Percentiles rank a stretch among this genome's conserved stretches.
These are phyloP conservation scores for Yamadazyma oceani DNA, from an alignment of 1,139 yeast species.

Conservation along the genomic window DNA sequence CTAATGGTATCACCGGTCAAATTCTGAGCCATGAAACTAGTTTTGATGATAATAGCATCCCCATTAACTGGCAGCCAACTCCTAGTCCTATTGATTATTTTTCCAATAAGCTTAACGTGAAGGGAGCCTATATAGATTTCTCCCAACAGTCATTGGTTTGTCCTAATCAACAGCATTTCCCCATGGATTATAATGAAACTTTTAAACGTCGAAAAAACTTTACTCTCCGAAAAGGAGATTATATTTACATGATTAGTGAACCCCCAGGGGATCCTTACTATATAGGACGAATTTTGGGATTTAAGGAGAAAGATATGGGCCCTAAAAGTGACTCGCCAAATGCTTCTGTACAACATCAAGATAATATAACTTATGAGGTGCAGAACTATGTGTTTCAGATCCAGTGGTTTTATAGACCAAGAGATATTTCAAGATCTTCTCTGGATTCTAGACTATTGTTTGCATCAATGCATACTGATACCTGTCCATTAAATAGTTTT, in stretches of 20 bases:
- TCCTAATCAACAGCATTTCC: slow-evolving; percentile 25
- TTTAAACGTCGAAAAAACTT: slow-evolving; percentile 20
- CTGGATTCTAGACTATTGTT: slow-evolving; percentile 73
- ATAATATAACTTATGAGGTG: slow-evolving; percentile 33
- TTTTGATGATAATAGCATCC: slow-evolving; percentile 14
- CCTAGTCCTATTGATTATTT: slow-evolving; percentile 33
- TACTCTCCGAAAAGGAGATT: slow-evolving; percentile 54
- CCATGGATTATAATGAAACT: slow-evolving; percentile 11
- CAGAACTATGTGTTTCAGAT: slow-evolving; percentile 61
- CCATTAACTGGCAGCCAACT: slow-evolving; percentile 44
- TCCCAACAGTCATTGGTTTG: slow-evolving; percentile 33
- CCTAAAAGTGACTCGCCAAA: background rate
- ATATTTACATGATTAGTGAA: slow-evolving; percentile 82
- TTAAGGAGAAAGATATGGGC: slow-evolving; percentile 39
- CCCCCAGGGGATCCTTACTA: slow-evolving; percentile 97
- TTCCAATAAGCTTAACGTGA: slow-evolving; percentile 35
- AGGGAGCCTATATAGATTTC: slow-evolving; percentile 37
- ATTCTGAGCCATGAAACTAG: slow-evolving; percentile 1
- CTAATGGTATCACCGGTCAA: no score
- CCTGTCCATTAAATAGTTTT: slow-evolving; percentile 73
- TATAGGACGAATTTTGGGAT: slow-evolving; percentile 82
- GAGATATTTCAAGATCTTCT: slow-evolving; percentile 72
- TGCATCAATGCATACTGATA: slow-evolving; percentile 86
- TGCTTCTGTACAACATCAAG: no score
- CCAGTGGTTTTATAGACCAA: slow-evolving; percentile 91